Conservation (phyloP, 208 protist genomes). For the Plasmodiophora brassicae region DNA sequence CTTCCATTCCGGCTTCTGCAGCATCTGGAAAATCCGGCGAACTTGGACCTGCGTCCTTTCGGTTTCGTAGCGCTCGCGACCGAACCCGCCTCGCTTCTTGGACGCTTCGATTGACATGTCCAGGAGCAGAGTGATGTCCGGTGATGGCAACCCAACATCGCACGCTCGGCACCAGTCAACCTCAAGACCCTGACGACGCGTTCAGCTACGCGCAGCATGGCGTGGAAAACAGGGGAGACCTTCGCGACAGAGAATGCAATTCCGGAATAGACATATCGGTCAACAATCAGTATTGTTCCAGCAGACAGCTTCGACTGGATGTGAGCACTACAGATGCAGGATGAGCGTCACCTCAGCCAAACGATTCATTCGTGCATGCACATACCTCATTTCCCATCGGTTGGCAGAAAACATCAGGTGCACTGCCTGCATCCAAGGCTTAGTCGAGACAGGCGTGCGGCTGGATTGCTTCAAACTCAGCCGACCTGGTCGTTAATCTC, state of each 20-base stretch:
- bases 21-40: constrained; percentile 51
- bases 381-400: constrained; percentile 66
- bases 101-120: constrained; percentile 59
- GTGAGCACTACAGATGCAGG: background rate
- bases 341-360: background rate
- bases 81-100: constrained; percentile 60
- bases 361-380: too few species aligned
- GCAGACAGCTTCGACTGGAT: constrained; percentile 36
- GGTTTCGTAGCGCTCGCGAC: constrained; percentile 73
- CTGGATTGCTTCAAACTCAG: background rate
- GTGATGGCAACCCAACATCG: constrained; percentile 69
- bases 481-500: constrained; percentile 61
- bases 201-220: background rate
- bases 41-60: constrained; percentile 71
- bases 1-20: constrained; percentile 28
- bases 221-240: constrained; percentile 33
- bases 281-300: constrained; percentile 63
- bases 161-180: constrained; percentile 69
- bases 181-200: constrained; percentile 50
- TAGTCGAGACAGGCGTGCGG: background rate
- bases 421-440: constrained; percentile 46
- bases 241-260: constrained; percentile 72
- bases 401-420: constrained; percentile 79
- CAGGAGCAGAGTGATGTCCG: constrained; percentile 73
- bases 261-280: constrained; percentile 76